phyloP scores from a whole-genome alignment of 73 alveolate genomes.

The Tetrahymena elliotti region DNA sequence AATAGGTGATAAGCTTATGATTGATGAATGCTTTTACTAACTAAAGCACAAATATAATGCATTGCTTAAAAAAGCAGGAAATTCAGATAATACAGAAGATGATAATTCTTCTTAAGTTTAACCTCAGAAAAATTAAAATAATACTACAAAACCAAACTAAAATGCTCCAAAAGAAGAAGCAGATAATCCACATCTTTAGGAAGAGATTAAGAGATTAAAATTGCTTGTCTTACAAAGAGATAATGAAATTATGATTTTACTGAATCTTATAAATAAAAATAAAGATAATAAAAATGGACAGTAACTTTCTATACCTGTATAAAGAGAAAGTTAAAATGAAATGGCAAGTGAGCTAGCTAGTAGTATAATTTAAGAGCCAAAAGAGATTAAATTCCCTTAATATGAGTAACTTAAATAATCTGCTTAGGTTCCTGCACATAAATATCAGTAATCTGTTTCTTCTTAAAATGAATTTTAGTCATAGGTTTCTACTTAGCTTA shows the following conservation, averaged over 20 bases:
- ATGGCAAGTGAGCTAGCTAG: background rate
- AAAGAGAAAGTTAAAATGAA: conserved; percentile 10
- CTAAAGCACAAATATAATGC: conserved; percentile 69
- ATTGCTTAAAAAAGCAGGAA: conserved; percentile 48
- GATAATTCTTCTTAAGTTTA: background rate
- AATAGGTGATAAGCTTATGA: conserved; percentile 76
- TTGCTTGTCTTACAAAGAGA: conserved; percentile 66
- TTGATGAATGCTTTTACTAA: conserved; percentile 90
- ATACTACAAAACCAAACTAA: background rate
- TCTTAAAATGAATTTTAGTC: background rate
- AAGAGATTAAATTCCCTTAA: conserved; percentile 1
- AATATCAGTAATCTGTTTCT: background rate
- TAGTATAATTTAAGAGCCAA: background rate
- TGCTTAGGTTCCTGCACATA: background rate
- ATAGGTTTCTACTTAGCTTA: background rate
- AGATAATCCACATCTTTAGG: conserved; percentile 29
- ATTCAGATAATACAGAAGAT: conserved; percentile 8
- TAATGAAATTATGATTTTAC: conserved; percentile 76
- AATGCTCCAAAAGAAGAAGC: conserved; percentile 15
- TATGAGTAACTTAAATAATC: background rate
- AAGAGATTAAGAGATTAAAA: conserved; percentile 61
- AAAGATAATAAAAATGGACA: conserved; percentile 40
- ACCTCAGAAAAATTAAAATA: background rate
- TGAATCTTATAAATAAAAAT: conserved; percentile 53
- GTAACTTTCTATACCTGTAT: conserved; percentile 2